A percentile compares a stretch with the other conserved stretches of the same genome.
Conservation (phyloP, 2,329 filamentous ascomycete genomes). For the Ophiostoma pallidulum region DNA sequence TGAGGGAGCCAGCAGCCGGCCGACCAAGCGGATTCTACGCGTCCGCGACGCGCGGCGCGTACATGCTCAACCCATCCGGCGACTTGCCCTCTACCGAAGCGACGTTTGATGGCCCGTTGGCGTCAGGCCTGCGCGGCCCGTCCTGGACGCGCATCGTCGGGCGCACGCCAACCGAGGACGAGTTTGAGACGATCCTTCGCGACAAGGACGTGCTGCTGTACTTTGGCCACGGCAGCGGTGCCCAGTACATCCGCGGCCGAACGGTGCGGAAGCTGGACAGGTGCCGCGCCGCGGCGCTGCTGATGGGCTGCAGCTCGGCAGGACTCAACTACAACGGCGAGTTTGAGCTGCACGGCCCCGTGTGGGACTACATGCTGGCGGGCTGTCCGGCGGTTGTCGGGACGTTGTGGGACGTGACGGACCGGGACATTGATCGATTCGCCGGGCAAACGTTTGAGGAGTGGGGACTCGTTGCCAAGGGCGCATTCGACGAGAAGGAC, state of each 20-base stretch:
- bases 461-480: constrained; percentile 64
- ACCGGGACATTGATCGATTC: constrained; percentile 93
- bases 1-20: constrained; percentile 6
- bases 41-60: constrained; percentile 48
- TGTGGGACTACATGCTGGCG: constrained; percentile 84
- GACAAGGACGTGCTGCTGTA: constrained; percentile 71
- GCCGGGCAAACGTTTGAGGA: constrained; percentile 68
- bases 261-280: constrained; percentile 66
- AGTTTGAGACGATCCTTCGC: constrained; percentile 62
- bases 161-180: constrained; percentile 62
- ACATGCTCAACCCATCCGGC: constrained; percentile 80
- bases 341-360: constrained; percentile 84
- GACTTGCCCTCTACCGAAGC: constrained; percentile 74
- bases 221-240: constrained; percentile 91
- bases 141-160: constrained; percentile 62
- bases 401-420: constrained; percentile 96
- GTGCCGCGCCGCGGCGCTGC: constrained; percentile 67
- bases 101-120: constrained; percentile 60
- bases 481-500: constrained; percentile 30
- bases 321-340: constrained; percentile 70
- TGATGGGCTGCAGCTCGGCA: constrained; percentile 92
- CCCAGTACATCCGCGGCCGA: constrained; percentile 83
- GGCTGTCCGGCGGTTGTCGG: constrained; percentile 80
- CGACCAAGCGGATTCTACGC: constrained; percentile 42
- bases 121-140: constrained; percentile 47